Evolutionary conservation across 2,329 filamentous ascomycete genomes (phyloP), one percentile per base, ranked within the genome.

Genomic region (Alternaria atra): DNA sequence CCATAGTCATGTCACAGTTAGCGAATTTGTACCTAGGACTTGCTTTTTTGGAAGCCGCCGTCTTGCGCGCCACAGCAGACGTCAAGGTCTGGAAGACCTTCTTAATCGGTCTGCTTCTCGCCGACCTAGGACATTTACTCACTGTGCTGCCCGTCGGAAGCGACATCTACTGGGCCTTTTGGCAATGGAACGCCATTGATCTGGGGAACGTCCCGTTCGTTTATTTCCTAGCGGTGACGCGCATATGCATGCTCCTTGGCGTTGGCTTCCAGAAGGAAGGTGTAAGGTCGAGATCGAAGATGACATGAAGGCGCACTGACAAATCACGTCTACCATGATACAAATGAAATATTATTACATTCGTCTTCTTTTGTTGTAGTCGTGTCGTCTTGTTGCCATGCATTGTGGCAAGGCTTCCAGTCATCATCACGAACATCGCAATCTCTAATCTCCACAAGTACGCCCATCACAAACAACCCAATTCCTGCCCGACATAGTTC

Each of bases 21-120:
- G 90, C 90, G 43, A 94, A 93, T 78, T 82, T 94, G 64, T 94
- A 94, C 80, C 78, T 94, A 39, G 85, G 91, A 59, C 92, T 94
- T 77, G 87, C 90, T 56, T 79, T 94, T 71, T 92, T 91, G 80
- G 91, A 95, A 80, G 90, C 90, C 2, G 79, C 93, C 25, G 89
- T 94, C 12, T 84, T 94, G 65, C 88, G 92, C 42, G 84, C 86
- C 15, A 92, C 91, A 6, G 80, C 81, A 51, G 89, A 93, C 79
- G 73, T 89, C 34, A 82, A 83, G 25, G 91, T 94, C 58, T 94
- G 91, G 91, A 84, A 81, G 66, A 83, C 86, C 1, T 82, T 94
- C 27, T 81, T 94, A 5, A 79, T 90, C 46, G 88, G 85, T 37
- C 80, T 94, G 60, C 83, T 94, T 32, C 75, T 94, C 15, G 91